phyloP scores from a whole-genome alignment of 495 filamentous ascomycete genomes.

The Penicillium psychrofluorescens region DNA sequence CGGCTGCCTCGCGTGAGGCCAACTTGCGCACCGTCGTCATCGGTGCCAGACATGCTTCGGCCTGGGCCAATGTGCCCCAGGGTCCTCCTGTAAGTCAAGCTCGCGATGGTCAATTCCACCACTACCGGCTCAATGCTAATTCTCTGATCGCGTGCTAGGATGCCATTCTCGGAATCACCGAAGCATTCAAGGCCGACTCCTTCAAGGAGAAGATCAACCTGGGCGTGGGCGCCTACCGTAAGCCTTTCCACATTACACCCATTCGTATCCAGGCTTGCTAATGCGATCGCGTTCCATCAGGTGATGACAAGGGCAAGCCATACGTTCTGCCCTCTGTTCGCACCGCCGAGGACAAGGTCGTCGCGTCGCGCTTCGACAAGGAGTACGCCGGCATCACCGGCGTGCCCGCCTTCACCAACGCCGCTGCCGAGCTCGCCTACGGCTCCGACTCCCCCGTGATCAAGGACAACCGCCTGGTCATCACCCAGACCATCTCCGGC shows the following conservation, averaged over 20 bases:
- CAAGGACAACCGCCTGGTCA: conserved; percentile 71
- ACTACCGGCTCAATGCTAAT: conserved; percentile 20
- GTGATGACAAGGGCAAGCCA: conserved; percentile 94
- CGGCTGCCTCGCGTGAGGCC: conserved; percentile 42
- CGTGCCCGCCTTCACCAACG: conserved; percentile 86
- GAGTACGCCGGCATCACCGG: conserved; percentile 98
- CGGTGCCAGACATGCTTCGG: conserved; percentile 63
- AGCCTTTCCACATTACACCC: conserved; percentile 3
- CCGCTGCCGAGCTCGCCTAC: conserved; percentile 86
- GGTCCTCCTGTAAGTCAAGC: conserved; percentile 74
- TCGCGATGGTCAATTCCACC: neutral
- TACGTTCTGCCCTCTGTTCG: conserved; percentile 93
- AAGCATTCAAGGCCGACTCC: conserved; percentile 95
- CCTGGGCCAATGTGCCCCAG: conserved; percentile 85
- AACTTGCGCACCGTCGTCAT: conserved; percentile 39
- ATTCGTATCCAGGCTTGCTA: conserved; percentile 3
- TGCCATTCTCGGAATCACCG: conserved; percentile 94
- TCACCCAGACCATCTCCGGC: conserved; percentile 96
- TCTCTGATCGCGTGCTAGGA: conserved; percentile 30
- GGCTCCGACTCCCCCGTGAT: conserved; percentile 69
- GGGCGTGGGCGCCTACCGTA: conserved; percentile 58
- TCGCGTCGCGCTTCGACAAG: conserved; percentile 75
- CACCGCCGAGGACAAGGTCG: conserved; percentile 79
- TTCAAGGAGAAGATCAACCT: conserved; percentile 96
- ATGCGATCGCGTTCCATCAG: conserved; percentile 19